Percentiles rank a stretch among this genome's conserved stretches.
Evolutionary conservation across 2,329 filamentous ascomycete species (phyloP).

Genomic region (Cladobotryum protrusum): DNA sequence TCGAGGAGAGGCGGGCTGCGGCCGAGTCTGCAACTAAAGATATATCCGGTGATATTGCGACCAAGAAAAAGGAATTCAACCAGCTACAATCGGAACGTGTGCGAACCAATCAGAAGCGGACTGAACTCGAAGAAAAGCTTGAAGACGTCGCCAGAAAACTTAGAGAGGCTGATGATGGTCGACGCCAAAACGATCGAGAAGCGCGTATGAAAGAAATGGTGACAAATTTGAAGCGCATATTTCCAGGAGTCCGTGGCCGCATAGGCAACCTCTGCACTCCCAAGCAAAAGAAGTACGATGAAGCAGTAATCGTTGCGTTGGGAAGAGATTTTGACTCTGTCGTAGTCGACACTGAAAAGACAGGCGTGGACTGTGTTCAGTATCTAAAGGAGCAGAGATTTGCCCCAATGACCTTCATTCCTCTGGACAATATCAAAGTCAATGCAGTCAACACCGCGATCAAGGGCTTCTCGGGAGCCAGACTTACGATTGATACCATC

Average conservation of each 20-base stretch:
- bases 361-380: conserved; percentile 86
- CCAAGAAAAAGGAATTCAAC: conserved; percentile 88
- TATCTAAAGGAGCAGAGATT: conserved; percentile 88
- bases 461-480: conserved; percentile 79
- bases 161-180: conserved; percentile 77
- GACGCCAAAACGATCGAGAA: conserved; percentile 80
- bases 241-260: conserved; percentile 83
- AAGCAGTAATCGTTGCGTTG: conserved; percentile 86
- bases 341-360: conserved; percentile 91
- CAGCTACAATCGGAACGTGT: conserved; percentile 76
- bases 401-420: conserved; percentile 87
- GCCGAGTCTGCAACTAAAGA: conserved; percentile 59
- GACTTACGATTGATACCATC: conserved; percentile 91
- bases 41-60: conserved; percentile 69
- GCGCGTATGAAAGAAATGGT: conserved; percentile 74
- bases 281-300: conserved; percentile 94
- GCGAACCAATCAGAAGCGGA: conserved; percentile 72
- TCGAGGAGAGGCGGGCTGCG: conserved; percentile 61
- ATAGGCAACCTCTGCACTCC: conserved; percentile 89
- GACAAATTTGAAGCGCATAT: conserved; percentile 79
- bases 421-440: conserved; percentile 95
- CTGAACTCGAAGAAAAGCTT: conserved; percentile 88
- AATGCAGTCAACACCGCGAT: conserved; percentile 83
- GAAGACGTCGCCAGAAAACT: conserved; percentile 74
- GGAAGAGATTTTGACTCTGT: conserved; percentile 92